These are phyloP conservation scores for Capsella rubella DNA, from an alignment of 441 rosid genomes.

Conservation along the genomic window DNA sequence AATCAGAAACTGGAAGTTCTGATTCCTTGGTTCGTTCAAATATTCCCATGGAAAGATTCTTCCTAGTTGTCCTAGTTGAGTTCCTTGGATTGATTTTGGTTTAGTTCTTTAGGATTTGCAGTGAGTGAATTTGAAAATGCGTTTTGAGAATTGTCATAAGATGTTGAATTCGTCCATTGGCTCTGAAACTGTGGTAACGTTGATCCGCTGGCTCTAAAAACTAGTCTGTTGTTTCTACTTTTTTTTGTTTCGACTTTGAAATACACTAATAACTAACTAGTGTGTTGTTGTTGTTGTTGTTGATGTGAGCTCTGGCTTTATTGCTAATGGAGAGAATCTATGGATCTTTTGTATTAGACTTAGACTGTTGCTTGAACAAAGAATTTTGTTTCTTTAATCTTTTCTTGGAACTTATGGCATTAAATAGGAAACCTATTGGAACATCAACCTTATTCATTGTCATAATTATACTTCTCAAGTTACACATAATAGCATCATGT, in stretches of 20 bases:
- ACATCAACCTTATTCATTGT: background rate
- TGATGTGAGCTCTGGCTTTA: background rate
- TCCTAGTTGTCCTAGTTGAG: background rate
- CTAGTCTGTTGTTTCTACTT: constrained; percentile 3
- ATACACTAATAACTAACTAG: background rate
- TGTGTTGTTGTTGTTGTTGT: background rate
- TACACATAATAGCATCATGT: background rate
- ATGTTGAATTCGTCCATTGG: constrained; percentile 65
- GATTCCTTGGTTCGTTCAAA: constrained; percentile 59
- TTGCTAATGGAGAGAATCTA: no score
- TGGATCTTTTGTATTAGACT: no score
- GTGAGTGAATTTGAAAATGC: constrained; percentile 57
- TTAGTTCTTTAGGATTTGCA: constrained; percentile 30
- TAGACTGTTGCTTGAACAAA: constrained; percentile 47
- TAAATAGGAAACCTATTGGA: constrained; percentile 1
- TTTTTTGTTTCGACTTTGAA: background rate
- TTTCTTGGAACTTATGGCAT: background rate
- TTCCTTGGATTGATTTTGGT: constrained; percentile 16
- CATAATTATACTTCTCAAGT: background rate
- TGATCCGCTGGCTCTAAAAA: no score
- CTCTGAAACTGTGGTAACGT: constrained; percentile 61
- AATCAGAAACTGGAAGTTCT: constrained; percentile 65
- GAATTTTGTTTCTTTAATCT: constrained; percentile 38
- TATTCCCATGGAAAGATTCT: background rate
- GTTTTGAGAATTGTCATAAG: constrained; percentile 85